Percentiles rank a stretch among this genome's conserved stretches.
These are phyloP conservation scores for Diplodia sapinea DNA, from an alignment of 2,329 filamentous ascomycete genomes.

Conservation along the genomic window DNA sequence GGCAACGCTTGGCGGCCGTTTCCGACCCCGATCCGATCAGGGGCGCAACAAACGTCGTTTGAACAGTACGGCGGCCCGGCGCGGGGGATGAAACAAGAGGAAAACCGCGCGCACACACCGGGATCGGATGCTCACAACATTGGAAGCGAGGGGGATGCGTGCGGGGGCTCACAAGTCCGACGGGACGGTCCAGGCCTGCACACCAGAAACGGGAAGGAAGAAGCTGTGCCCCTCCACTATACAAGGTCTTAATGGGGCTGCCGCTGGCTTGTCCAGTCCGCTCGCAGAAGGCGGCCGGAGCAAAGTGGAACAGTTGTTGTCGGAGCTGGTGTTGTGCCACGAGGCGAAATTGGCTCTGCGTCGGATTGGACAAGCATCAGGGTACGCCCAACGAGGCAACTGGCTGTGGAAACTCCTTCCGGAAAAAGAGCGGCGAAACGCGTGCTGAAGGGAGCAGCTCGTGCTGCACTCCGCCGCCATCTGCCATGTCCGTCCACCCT, in stretches of 20 bases:
- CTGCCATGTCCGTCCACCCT: neutral
- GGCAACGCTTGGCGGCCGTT: neutral
- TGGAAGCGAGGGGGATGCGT: neutral
- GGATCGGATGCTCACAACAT: neutral
- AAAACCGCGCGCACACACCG: neutral
- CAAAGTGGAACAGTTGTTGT: conserved; percentile 7
- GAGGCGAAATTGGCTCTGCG: conserved; percentile 20
- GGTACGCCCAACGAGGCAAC: neutral
- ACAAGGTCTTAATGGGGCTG: neutral
- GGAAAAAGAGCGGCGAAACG: neutral
- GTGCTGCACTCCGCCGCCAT: neutral
- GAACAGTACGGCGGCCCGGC: neutral
- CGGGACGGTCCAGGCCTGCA: neutral
- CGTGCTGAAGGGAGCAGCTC: neutral
- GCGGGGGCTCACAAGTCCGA: conserved; percentile 11
- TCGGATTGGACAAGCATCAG: conserved; percentile 1
- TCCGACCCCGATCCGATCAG: neutral
- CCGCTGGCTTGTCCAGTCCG: neutral
- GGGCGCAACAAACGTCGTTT: neutral
- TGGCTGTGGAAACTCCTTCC: neutral
- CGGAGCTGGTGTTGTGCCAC: neutral
- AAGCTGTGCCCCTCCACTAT: neutral
- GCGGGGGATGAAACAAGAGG: conserved; percentile 7
- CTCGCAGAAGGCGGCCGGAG: conserved; percentile 9
- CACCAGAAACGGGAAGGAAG: neutral